Conservation (phyloP, 2,329 filamentous ascomycete genomes). For the Simplicillium sp. region DNA sequence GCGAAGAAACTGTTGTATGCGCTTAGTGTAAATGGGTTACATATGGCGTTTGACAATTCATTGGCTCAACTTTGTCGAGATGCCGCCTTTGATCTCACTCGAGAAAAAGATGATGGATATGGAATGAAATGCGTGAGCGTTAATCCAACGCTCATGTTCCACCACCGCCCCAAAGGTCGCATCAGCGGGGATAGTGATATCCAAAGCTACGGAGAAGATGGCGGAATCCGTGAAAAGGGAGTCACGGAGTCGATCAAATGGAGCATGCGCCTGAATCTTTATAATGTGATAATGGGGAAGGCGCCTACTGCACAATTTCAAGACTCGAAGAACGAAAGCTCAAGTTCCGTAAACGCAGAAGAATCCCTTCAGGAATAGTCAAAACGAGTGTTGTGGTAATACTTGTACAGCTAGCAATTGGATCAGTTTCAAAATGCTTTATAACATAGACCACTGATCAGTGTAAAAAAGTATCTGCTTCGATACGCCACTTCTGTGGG, state of each 20-base stretch:
- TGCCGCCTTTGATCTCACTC: conserved; percentile 17
- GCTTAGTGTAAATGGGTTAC: conserved; percentile 30
- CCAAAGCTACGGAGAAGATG: conserved; percentile 10
- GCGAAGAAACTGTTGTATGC: conserved; percentile 31
- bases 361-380: too few species aligned
- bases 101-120: conserved; percentile 1
- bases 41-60: conserved; percentile 30
- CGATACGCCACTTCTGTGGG: too few species aligned
- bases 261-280: conserved; percentile 19
- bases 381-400: too few species aligned
- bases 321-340: too few species aligned
- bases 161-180: conserved; percentile 18
- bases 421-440: too few species aligned
- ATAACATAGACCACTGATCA: too few species aligned
- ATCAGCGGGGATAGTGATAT: conserved; percentile 22
- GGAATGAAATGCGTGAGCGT: conserved; percentile 19
- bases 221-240: conserved; percentile 16
- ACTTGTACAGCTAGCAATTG: too few species aligned
- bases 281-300: conserved; percentile 17
- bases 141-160: conserved; percentile 23
- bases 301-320: conserved; percentile 6
- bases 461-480: too few species aligned
- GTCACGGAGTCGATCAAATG: conserved; percentile 21
- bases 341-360: too few species aligned
- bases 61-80: conserved; percentile 34